Conservation (phyloP, 129 eudicot species). For the Centrapalus pauciflorus region DNA sequence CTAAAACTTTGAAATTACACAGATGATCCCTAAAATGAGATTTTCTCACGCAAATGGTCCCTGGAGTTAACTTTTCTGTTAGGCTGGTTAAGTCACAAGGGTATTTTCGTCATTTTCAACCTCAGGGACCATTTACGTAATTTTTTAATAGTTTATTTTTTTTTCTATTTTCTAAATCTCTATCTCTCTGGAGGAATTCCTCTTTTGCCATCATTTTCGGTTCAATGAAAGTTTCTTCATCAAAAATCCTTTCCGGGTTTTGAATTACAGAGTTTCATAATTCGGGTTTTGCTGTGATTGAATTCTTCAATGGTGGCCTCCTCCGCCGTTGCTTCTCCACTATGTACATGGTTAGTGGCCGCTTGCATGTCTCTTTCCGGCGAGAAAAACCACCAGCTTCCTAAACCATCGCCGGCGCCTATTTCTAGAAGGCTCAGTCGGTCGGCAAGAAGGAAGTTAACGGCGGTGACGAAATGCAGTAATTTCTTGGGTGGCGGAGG, state of each 20-base stretch:
- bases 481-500: background rate
- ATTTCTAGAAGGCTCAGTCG: slow-evolving; percentile 21
- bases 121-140: too few relatives aligned
- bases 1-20: too few relatives aligned
- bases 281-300: background rate
- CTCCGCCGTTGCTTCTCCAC: slow-evolving; percentile 17
- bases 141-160: too few relatives aligned
- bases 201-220: background rate
- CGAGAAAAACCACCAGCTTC: slow-evolving; percentile 6
- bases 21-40: too few relatives aligned
- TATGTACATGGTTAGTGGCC: slow-evolving; percentile 32
- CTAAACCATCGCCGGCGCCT: background rate
- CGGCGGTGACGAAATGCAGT: background rate
- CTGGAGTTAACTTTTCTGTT: too few relatives aligned
- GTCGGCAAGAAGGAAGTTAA: slow-evolving; percentile 20
- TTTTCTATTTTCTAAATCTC: too few relatives aligned
- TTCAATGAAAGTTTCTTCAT: background rate
- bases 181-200: too few relatives aligned
- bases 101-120: too few relatives aligned
- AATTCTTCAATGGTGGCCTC: slow-evolving; percentile 24
- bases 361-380: slow-evolving; percentile 32
- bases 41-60: too few relatives aligned
- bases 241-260: background rate
- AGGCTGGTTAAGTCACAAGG: too few relatives aligned
- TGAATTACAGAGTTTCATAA: background rate